Conservation (phyloP, 2,329 filamentous ascomycete species). For the Gaeumannomyces tritici region DNA sequence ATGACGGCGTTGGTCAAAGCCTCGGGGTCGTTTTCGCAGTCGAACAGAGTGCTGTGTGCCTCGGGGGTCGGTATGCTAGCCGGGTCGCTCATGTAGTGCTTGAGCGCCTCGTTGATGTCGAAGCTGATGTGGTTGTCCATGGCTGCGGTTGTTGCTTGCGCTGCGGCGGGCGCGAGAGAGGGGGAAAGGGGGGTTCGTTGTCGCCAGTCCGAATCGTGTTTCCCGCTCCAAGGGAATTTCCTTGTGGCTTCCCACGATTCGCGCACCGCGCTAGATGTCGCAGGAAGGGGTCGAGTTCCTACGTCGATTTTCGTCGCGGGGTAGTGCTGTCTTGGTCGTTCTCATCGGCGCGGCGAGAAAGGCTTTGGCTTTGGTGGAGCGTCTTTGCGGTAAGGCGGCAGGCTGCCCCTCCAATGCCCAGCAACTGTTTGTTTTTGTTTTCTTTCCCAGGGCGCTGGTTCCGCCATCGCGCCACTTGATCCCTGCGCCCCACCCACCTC, state of each 20-base stretch:
- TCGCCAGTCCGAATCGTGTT: background rate
- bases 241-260: background rate
- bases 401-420: constrained; percentile 8
- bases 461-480: background rate
- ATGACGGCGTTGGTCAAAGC: constrained; percentile 68
- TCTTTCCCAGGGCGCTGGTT: constrained; percentile 6
- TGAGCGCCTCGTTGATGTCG: constrained; percentile 93
- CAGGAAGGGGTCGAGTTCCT: background rate
- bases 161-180: background rate
- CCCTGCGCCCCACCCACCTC: background rate
- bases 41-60: constrained; percentile 71
- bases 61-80: constrained; percentile 74
- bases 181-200: background rate
- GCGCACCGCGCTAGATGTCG: background rate
- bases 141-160: constrained; percentile 6
- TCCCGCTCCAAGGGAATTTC: background rate
- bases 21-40: constrained; percentile 89
- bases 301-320: background rate
- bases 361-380: background rate
- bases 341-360: background rate
- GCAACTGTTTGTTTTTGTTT: constrained; percentile 28
- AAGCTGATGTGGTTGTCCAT: constrained; percentile 76
- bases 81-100: constrained; percentile 93
- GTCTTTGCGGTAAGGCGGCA: background rate
- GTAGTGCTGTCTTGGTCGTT: background rate